Evolutionary conservation across 2,329 filamentous ascomycete genomes (phyloP).

Genomic region (Cytospora paraplurivora): DNA sequence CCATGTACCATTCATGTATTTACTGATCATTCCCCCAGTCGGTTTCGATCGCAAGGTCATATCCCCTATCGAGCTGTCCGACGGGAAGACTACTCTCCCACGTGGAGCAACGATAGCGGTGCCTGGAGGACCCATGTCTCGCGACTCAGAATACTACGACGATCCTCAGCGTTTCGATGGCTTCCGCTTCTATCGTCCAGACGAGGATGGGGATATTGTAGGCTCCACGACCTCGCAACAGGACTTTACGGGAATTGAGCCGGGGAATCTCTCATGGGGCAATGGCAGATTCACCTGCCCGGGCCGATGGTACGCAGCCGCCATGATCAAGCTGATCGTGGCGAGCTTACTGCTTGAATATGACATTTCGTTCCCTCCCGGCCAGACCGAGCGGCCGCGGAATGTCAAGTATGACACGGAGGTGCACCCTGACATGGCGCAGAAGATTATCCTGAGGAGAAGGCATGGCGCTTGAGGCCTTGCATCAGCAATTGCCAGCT

Average conservation of each 20-base stretch:
- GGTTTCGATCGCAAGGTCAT: background rate
- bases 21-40: background rate
- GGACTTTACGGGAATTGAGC: background rate
- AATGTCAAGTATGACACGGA: background rate
- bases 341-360: background rate
- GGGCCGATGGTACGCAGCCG: background rate
- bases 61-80: background rate
- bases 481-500: too few species aligned
- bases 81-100: background rate
- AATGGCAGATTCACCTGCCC: background rate
- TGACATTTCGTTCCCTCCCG: slow-evolving; percentile 5
- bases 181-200: background rate
- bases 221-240: background rate
- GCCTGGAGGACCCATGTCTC: background rate
- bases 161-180: background rate
- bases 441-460: background rate
- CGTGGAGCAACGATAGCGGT: background rate
- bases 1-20: background rate
- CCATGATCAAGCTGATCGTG: background rate
- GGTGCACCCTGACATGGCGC: background rate
- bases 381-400: background rate
- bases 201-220: background rate
- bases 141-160: background rate
- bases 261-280: background rate
- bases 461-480: background rate